Evolutionary conservation across 2,329 filamentous ascomycete species (phyloP).

Genomic region (Neopestalotiopsis clavispora): DNA sequence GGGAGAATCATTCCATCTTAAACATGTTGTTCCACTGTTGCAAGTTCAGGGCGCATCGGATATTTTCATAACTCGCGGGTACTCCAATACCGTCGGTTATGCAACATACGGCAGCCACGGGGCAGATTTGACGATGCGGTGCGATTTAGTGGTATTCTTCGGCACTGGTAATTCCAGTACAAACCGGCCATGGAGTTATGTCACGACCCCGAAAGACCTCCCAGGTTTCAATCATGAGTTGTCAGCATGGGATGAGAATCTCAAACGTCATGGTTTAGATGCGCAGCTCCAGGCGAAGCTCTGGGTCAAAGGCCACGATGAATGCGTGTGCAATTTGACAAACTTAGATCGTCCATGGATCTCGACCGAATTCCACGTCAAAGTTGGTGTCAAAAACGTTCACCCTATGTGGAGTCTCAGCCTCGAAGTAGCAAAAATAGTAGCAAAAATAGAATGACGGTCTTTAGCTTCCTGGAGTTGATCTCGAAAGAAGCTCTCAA

Average conservation of each 20-base stretch:
- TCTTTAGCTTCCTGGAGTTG: no score
- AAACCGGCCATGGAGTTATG: neutral
- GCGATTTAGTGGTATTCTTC: neutral
- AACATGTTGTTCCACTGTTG: neutral
- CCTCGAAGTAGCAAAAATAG: no score
- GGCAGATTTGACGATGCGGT: rapidly evolving
- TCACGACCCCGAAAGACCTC: neutral
- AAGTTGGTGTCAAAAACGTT: no score
- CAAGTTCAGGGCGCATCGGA: neutral
- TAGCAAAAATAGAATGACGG: no score
- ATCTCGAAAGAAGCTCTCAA: no score
- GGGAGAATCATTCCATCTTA: neutral
- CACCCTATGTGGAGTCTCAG: no score
- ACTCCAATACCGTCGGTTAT: neutral
- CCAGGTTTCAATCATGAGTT: neutral
- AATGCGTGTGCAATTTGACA: neutral
- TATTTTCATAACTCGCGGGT: neutral
- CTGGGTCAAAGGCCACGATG: no score
- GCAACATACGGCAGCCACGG: neutral
- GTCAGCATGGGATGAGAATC: neutral
- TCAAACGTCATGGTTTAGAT: neutral
- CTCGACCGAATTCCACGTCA: neutral
- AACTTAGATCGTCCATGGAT: neutral
- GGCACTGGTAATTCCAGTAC: neutral
- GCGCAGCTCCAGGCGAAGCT: neutral